Evolutionary conservation across 306 rosid species (phyloP).

Genomic region (Cicer judaicum): DNA sequence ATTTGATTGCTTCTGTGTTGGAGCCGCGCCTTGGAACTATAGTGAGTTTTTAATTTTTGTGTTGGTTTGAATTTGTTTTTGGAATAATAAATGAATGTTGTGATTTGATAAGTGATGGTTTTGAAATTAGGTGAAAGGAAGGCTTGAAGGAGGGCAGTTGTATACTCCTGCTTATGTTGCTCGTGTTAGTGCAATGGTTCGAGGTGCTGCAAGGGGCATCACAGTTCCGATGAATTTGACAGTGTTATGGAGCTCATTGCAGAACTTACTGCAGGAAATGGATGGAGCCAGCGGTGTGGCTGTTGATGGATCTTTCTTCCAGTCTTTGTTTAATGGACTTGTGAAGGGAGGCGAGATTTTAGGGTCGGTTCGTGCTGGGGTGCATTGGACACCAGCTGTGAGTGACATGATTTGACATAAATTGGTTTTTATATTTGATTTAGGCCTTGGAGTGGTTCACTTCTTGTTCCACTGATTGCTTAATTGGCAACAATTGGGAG

Average conservation of each 20-base stretch:
- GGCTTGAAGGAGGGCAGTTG: constrained; percentile 98
- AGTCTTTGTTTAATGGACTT: constrained; percentile 83
- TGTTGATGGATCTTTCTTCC: constrained; percentile 86
- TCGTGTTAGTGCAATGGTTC: constrained; percentile 90
- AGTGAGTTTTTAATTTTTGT: constrained; percentile 52
- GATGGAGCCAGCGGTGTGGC: constrained; percentile 87
- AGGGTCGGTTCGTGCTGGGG: constrained; percentile 95
- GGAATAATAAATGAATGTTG: not conserved
- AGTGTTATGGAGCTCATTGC: constrained; percentile 77
- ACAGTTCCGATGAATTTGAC: constrained; percentile 86
- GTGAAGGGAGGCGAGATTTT: constrained; percentile 80
- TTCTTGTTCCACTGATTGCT: constrained; percentile 22
- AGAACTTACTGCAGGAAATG: constrained; percentile 83
- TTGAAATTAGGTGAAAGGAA: constrained; percentile 79
- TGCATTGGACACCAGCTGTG: constrained; percentile 98
- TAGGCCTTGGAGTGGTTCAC: constrained; percentile 20
- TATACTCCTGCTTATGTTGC: constrained; percentile 98
- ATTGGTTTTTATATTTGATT: constrained; percentile 37
- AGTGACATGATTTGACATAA: constrained; percentile 48
- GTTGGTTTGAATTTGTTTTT: constrained; percentile 39
- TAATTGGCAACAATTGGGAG: constrained; percentile 13
- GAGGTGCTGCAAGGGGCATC: constrained; percentile 85
- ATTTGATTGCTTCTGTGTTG: constrained; percentile 75
- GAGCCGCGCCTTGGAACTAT: constrained; percentile 84
- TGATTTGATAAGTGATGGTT: constrained; percentile 29